A percentile compares a stretch with the other conserved stretches of the same genome.
Conservation (phyloP, 2,329 filamentous ascomycete genomes). For the Aspergillus caelatus region DNA sequence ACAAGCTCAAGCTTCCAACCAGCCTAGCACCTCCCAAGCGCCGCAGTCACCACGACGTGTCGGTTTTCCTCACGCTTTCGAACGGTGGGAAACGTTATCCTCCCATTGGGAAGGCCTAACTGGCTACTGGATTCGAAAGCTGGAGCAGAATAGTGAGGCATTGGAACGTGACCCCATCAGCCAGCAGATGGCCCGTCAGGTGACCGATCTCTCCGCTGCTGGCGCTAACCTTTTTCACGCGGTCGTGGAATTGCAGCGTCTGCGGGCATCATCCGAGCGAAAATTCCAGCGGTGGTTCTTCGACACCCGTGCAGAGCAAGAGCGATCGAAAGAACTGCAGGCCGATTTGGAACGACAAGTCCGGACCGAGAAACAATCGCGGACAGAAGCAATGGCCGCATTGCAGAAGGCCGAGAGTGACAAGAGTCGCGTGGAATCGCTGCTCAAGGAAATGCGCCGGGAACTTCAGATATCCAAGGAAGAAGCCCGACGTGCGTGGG, state of each 20-base stretch:
- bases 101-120: constrained; percentile 98
- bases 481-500: constrained; percentile 93
- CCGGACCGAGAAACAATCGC: constrained; percentile 71
- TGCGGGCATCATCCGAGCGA: constrained; percentile 91
- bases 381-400: constrained; percentile 67
- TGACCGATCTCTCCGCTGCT: constrained; percentile 94
- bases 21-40: constrained; percentile 30
- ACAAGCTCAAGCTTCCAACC: constrained; percentile 30
- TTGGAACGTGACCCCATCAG: constrained; percentile 80
- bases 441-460: constrained; percentile 86
- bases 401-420: constrained; percentile 70
- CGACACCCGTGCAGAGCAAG: constrained; percentile 85
- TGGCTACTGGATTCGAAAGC: constrained; percentile 91
- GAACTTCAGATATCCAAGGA: constrained; percentile 95
- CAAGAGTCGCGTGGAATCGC: constrained; percentile 70
- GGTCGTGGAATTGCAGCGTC: constrained; percentile 89
- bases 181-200: constrained; percentile 87
- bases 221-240: constrained; percentile 97
- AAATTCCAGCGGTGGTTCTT: constrained; percentile 99
- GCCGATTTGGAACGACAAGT: constrained; percentile 76
- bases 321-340: constrained; percentile 79
- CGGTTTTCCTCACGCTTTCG: constrained; percentile 93
- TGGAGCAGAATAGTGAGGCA: constrained; percentile 88
- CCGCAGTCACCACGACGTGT: constrained; percentile 54
- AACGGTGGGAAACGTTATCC: constrained; percentile 94